Evolutionary conservation across 805 yeast species (phyloP).

Genomic region (Sungouiella thailandica): DNA sequence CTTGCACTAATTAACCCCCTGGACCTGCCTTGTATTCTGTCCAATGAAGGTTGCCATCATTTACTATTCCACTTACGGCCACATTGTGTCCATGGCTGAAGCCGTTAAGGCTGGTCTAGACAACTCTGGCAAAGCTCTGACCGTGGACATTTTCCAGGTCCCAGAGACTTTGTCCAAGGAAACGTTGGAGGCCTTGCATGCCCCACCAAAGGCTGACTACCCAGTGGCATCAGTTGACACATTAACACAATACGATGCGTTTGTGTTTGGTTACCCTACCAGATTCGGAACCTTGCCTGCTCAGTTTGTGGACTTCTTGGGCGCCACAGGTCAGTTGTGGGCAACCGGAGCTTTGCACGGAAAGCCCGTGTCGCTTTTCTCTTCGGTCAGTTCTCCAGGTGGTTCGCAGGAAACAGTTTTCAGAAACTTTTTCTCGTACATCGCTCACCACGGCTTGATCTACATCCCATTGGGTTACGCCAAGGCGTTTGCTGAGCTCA

Average conservation of each 20-base stretch:
- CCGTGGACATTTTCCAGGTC: conserved; percentile 70
- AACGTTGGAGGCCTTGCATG: conserved; percentile 58
- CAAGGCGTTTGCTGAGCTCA: conserved; percentile 47
- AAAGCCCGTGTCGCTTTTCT: conserved; percentile 70
- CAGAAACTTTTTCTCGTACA: conserved; percentile 56
- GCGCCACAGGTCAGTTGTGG: conserved; percentile 77
- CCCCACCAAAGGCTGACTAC: conserved; percentile 54
- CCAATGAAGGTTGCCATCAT: conserved; percentile 17
- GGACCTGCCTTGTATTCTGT: too few relatives aligned
- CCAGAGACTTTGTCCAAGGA: conserved; percentile 71
- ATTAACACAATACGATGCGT: conserved; percentile 66
- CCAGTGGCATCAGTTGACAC: conserved; percentile 62
- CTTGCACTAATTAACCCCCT: too few relatives aligned
- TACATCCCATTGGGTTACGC: conserved; percentile 77
- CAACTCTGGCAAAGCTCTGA: conserved; percentile 9
- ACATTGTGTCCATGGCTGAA: conserved; percentile 14
- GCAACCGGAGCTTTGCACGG: conserved; percentile 66
- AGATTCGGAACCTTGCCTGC: conserved; percentile 80
- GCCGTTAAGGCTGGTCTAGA: conserved; percentile 13
- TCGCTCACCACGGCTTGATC: conserved; percentile 77
- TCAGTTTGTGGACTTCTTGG: conserved; percentile 74
- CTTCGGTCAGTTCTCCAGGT: conserved; percentile 69
- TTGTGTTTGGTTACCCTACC: conserved; percentile 81
- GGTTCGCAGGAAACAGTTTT: conserved; percentile 81
- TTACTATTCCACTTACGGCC: conserved; percentile 17